A percentile compares a stretch with the other conserved stretches of the same genome.
Conservation (phyloP, 1,139 yeast genomes). For the Diutina neorugosa region DNA sequence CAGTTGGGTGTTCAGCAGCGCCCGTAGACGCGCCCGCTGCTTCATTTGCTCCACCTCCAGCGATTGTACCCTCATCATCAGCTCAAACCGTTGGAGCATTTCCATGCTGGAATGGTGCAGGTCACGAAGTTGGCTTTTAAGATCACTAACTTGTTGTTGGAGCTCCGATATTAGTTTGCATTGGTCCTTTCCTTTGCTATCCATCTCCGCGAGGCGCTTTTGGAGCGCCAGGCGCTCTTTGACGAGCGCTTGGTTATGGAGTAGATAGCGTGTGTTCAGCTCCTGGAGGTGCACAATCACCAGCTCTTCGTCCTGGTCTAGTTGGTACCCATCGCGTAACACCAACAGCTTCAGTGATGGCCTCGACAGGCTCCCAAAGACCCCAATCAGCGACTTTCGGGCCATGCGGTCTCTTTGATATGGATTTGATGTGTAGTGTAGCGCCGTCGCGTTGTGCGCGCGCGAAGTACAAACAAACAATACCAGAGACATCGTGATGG, state of each 20-base stretch:
- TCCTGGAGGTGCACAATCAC: constrained; percentile 2
- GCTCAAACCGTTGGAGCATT: background rate
- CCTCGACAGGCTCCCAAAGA: background rate
- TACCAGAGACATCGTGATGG: background rate
- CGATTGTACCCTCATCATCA: background rate
- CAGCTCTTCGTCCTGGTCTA: background rate
- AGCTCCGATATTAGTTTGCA: background rate
- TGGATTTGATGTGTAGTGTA: background rate
- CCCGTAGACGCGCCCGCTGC: background rate
- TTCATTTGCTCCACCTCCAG: background rate
- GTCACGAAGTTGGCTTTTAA: background rate
- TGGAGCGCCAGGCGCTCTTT: background rate
- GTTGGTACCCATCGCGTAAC: background rate
- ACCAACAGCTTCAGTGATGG: background rate
- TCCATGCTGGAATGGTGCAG: background rate
- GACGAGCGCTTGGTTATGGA: constrained; percentile 3
- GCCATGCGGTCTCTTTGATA: background rate
- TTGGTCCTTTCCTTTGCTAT: background rate
- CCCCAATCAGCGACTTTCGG: constrained; percentile 1
- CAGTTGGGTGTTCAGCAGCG: background rate
- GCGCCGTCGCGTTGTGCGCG: background rate
- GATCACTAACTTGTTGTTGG: background rate
- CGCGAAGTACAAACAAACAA: background rate
- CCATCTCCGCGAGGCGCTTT: background rate
- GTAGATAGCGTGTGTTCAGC: background rate